These are phyloP conservation scores for Cladosporium halotolerans DNA, from an alignment of 2,329 filamentous ascomycete genomes.

Conservation along the genomic window DNA sequence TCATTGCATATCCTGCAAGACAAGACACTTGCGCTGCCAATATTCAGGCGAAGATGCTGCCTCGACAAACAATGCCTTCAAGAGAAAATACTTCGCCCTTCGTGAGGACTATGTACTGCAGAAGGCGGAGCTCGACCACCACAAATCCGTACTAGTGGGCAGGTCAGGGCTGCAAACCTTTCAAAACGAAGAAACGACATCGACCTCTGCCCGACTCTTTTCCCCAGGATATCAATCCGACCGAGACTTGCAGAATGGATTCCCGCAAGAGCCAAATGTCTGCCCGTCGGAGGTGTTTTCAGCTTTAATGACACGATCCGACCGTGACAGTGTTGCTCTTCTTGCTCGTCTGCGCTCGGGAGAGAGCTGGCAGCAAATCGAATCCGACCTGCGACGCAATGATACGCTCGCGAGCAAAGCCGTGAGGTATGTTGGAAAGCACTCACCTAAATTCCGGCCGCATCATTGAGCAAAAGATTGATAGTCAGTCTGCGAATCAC, in stretches of 20 bases:
- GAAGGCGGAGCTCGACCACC: background rate
- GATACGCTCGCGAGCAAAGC: background rate
- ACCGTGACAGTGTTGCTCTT: background rate
- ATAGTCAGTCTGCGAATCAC: too few species aligned
- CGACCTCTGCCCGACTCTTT: background rate
- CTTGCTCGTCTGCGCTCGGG: slow-evolving; percentile 3
- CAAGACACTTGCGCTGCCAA: background rate
- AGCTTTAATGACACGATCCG: background rate
- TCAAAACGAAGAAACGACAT: background rate
- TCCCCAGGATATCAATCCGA: too few species aligned
- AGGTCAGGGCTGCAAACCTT: background rate
- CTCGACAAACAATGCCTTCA: background rate
- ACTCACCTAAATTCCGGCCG: background rate
- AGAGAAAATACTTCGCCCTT: background rate
- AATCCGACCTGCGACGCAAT: background rate
- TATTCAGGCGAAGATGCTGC: background rate
- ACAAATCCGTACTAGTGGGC: background rate
- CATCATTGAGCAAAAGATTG: background rate
- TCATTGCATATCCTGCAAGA: background rate
- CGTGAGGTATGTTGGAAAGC: background rate
- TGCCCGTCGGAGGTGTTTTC: background rate
- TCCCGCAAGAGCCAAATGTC: background rate
- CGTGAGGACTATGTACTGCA: background rate
- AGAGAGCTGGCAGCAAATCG: background rate
- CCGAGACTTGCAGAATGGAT: too few species aligned